A percentile compares a stretch with the other conserved stretches of the same genome.
These are phyloP conservation scores for Pelargonium fulgidum DNA, from an alignment of 441 rosid species.

Conservation along the genomic window DNA sequence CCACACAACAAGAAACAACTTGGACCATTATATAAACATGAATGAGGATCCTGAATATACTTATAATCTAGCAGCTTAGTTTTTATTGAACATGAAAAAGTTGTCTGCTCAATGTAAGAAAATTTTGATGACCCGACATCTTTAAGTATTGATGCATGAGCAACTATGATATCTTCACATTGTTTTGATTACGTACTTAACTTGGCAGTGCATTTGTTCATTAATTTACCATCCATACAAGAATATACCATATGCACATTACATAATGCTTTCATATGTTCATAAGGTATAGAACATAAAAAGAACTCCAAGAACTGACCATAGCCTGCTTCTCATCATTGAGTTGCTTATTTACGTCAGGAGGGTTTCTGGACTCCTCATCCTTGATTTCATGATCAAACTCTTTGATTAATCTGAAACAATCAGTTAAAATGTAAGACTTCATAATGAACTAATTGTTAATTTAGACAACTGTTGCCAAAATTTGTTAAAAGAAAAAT, in stretches of 20 bases:
- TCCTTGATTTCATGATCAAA: slow-evolving; percentile 80
- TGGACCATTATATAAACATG: neutral
- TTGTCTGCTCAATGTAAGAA: neutral
- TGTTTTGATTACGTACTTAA: neutral
- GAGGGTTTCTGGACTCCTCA: slow-evolving; percentile 62
- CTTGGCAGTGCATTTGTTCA: neutral
- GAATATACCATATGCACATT: neutral
- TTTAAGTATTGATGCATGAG: neutral
- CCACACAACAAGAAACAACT: too few relatives aligned
- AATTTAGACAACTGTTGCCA: neutral
- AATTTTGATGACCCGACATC: neutral
- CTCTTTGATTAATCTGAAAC: slow-evolving; percentile 75
- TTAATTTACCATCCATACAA: neutral
- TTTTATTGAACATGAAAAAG: too few relatives aligned
- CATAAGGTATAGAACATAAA: slow-evolving; percentile 2
- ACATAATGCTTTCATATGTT: neutral
- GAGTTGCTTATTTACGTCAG: slow-evolving; percentile 68
- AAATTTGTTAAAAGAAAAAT: neutral
- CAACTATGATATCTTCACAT: neutral
- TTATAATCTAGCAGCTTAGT: neutral
- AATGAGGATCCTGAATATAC: neutral
- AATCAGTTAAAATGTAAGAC: slow-evolving; percentile 13
- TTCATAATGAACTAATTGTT: neutral
- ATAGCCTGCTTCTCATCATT: slow-evolving; percentile 94
- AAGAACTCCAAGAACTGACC: slow-evolving; percentile 38